phyloP scores from a whole-genome alignment of 371 early-diverging fungal species.

The Syncephalastrum contaminatum region DNA sequence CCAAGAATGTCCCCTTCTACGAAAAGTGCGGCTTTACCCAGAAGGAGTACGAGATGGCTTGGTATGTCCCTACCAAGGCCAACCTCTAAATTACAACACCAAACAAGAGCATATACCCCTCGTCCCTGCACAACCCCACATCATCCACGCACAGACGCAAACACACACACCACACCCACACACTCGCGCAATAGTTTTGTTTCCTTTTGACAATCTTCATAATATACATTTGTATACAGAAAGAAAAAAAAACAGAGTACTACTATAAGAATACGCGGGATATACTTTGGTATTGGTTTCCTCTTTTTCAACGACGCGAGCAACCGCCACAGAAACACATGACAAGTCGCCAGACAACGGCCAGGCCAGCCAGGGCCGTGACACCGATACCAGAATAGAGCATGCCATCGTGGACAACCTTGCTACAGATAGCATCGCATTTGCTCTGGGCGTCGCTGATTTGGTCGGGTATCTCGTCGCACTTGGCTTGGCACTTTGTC shows the following conservation, averaged over 20 bases:
- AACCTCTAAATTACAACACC: conserved; percentile 7
- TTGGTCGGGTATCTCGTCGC: conserved; percentile 17
- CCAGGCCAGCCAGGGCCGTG: conserved; percentile 24
- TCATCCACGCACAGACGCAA: no score
- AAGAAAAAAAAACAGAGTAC: no score
- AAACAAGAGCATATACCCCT: conserved; percentile 1
- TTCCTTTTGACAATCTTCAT: neutral
- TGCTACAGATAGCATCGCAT: conserved; percentile 26
- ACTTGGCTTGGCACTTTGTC: conserved; percentile 18
- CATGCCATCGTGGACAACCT: conserved; percentile 25
- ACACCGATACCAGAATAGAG: conserved; percentile 30
- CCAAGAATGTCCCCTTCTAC: conserved; percentile 54
- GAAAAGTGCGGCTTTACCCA: conserved; percentile 53
- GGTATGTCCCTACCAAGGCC: conserved; percentile 42
- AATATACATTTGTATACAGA: conserved; percentile 1
- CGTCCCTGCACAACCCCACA: no score
- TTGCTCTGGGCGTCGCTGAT: conserved; percentile 3
- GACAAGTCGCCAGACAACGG: conserved; percentile 23
- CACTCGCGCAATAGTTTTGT: neutral
- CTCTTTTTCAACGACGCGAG: conserved; percentile 8
- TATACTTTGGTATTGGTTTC: neutral
- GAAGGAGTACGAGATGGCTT: conserved; percentile 54
- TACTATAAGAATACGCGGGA: no score
- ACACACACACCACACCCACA: no score
- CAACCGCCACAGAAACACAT: conserved; percentile 24